Conservation (phyloP, 441 rosid species). For the Corymbia citriodora region DNA sequence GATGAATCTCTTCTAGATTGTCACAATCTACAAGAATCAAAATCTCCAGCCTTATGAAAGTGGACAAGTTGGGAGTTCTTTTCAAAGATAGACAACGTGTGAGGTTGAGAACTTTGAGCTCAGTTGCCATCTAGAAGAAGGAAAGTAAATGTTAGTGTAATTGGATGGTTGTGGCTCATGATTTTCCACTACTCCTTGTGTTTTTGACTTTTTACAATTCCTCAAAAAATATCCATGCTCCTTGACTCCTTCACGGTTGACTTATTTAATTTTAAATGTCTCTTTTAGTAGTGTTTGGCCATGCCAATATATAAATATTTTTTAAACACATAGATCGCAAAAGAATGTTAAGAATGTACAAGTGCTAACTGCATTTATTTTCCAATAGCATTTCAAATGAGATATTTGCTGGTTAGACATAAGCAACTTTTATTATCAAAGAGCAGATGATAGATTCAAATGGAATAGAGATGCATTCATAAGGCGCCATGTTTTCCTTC, state of each 20-base stretch:
- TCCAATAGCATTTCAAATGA: too few relatives aligned
- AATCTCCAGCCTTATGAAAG: not conserved
- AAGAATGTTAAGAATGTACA: not conserved
- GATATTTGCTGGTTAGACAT: too few relatives aligned
- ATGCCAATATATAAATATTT: too few relatives aligned
- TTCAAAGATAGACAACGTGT: too few relatives aligned
- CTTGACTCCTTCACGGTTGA: not conserved
- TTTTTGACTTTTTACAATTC: too few relatives aligned
- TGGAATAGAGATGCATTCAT: not conserved
- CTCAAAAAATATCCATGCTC: not conserved
- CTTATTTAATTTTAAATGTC: not conserved
- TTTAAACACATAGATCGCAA: not conserved
- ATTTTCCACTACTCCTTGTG: too few relatives aligned
- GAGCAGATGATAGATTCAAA: too few relatives aligned
- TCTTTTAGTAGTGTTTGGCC: too few relatives aligned
- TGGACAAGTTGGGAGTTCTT: not conserved
- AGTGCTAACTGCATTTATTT: not conserved
- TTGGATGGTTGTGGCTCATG: too few relatives aligned
- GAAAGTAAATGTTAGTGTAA: not conserved
- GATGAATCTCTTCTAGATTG: not conserved
- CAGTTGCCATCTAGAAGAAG: not conserved
- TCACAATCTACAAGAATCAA: not conserved
- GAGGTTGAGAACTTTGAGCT: not conserved
- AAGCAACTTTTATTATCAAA: too few relatives aligned
- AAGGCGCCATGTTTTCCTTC: not conserved